These are phyloP conservation scores for Trypethelium eluteriae DNA, from an alignment of 495 filamentous ascomycete genomes.

Conservation along the genomic window DNA sequence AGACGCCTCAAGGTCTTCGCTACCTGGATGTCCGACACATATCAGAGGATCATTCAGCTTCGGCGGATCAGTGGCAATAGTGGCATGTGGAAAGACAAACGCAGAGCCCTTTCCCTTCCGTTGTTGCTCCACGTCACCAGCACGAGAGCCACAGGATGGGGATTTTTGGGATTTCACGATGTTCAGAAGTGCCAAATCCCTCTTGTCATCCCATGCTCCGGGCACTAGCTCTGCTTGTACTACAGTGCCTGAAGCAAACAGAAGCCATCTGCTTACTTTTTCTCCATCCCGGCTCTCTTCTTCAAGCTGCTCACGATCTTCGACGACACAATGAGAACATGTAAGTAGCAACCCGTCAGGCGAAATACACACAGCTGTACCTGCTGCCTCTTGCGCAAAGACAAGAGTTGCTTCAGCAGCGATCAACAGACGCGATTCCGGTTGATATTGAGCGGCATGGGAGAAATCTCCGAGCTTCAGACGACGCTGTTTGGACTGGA, in stretches of 20 bases:
- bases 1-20: constrained; percentile 40
- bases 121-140: background rate
- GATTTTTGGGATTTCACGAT: constrained; percentile 28
- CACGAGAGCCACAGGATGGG: background rate
- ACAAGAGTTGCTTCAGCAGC: constrained; percentile 39
- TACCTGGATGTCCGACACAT: constrained; percentile 42
- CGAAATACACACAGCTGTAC: constrained; percentile 43
- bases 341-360: constrained; percentile 40
- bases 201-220: constrained; percentile 32
- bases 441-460: constrained; percentile 4
- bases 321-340: constrained; percentile 43
- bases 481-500: background rate
- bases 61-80: constrained; percentile 10
- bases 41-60: constrained; percentile 16
- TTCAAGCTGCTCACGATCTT: constrained; percentile 28
- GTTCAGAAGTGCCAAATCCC: constrained; percentile 40
- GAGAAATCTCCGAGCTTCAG: background rate
- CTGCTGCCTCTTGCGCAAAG: constrained; percentile 43
- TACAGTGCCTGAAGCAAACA: constrained; percentile 35
- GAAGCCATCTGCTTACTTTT: constrained; percentile 29
- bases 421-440: background rate
- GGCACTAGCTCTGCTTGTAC: constrained; percentile 33
- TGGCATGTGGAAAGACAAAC: constrained; percentile 18
- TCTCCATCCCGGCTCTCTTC: constrained; percentile 15
- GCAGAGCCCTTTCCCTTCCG: background rate